Evolutionary conservation across 2,329 filamentous ascomycete species (phyloP).

Genomic region (Paracamarosporium sp.): DNA sequence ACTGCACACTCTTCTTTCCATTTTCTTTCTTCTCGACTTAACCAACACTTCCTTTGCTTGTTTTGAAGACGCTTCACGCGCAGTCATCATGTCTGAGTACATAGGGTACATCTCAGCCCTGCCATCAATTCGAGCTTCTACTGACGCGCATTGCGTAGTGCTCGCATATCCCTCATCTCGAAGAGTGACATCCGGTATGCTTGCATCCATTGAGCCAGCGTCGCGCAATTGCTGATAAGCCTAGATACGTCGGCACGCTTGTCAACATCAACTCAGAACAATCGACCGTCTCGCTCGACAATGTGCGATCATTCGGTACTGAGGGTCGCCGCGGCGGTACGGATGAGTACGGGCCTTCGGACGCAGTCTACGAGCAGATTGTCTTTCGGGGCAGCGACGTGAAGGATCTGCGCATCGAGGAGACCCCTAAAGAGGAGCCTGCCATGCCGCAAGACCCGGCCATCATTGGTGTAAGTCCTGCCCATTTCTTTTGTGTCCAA

Average conservation of each 20-base stretch:
- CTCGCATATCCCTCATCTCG: conserved; percentile 94
- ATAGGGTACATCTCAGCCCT: conserved; percentile 60
- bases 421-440: conserved; percentile 73
- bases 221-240: conserved; percentile 12
- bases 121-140: conserved; percentile 41
- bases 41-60: conserved; percentile 17
- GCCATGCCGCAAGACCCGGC: conserved; percentile 92
- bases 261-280: conserved; percentile 98
- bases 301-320: conserved; percentile 92
- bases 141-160: conserved; percentile 61
- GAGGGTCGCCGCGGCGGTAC: conserved; percentile 84
- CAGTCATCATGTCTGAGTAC: conserved; percentile 63
- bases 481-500: conserved; percentile 18
- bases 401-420: conserved; percentile 94
- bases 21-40: conserved; percentile 26
- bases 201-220: conserved; percentile 19
- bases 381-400: conserved; percentile 98
- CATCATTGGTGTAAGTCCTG: conserved; percentile 88
- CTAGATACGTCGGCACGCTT: conserved; percentile 91
- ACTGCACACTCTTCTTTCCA: conserved; percentile 23
- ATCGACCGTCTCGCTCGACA: conserved; percentile 94
- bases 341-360: conserved; percentile 83
- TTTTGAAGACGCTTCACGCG: conserved; percentile 32
- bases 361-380: conserved; percentile 96
- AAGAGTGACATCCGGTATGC: conserved; percentile 95